Conservation (phyloP, 495 filamentous ascomycete species). For the Cenococcum geophilum region DNA sequence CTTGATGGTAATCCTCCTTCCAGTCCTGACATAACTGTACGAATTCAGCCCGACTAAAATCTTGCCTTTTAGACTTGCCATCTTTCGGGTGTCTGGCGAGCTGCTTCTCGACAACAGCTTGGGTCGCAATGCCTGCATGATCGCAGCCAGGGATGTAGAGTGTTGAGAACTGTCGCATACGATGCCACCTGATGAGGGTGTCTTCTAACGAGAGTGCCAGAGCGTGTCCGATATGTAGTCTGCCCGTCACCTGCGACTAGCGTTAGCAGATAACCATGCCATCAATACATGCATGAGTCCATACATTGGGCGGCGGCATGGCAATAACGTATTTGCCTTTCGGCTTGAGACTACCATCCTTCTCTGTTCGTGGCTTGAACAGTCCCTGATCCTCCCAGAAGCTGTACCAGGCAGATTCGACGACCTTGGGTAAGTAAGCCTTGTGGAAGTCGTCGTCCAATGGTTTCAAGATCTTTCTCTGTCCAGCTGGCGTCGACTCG, state of each 20-base stretch:
- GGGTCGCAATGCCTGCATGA: conserved; percentile 72
- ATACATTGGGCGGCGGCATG: conserved; percentile 76
- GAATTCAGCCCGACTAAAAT: conserved; percentile 58
- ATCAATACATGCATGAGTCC: too few species aligned
- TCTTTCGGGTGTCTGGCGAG: conserved; percentile 61
- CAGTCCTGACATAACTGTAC: conserved; percentile 57
- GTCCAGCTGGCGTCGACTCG: too few species aligned
- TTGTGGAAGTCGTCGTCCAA: conserved; percentile 41
- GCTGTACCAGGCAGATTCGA: conserved; percentile 51
- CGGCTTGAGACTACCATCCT: conserved; percentile 63
- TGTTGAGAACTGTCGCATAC: conserved; percentile 53
- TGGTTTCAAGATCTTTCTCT: conserved; percentile 42
- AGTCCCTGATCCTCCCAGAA: conserved; percentile 61
- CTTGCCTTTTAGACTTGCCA: too few species aligned
- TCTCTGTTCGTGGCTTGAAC: conserved; percentile 71
- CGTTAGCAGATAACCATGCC: too few species aligned
- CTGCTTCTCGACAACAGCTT: conserved; percentile 72
- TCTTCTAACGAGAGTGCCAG: conserved; percentile 63
- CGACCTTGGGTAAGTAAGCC: conserved; percentile 52
- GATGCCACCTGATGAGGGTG: conserved; percentile 49
- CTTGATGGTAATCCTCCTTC: conserved; percentile 67
- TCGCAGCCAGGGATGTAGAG: conserved; percentile 70
- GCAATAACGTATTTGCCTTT: too few species aligned
- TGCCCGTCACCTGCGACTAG: too few species aligned
- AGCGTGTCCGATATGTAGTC: conserved; percentile 68